phyloP scores from a whole-genome alignment of 805 yeast genomes.

The Candida broadrunensis region DNA sequence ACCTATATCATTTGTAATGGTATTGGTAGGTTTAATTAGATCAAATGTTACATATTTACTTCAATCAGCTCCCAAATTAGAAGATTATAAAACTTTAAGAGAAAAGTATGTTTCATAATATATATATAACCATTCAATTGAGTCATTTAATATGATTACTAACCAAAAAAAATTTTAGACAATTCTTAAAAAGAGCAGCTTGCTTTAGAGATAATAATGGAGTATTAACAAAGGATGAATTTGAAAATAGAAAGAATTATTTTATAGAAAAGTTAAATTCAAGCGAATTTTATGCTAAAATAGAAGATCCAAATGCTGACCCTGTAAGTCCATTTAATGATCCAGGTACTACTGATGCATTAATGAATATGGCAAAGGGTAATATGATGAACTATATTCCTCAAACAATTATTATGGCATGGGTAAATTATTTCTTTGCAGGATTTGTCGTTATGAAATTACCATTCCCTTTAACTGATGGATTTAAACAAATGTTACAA shows the following conservation, averaged over 20 bases:
- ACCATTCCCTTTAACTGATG: slow-evolving; percentile 87
- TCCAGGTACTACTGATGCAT: slow-evolving; percentile 65
- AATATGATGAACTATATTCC: slow-evolving; percentile 84
- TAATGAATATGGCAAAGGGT: slow-evolving; percentile 75
- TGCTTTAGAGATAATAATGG: slow-evolving; percentile 53
- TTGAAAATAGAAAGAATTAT: slow-evolving; percentile 49
- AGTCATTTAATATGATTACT: slow-evolving; percentile 5
- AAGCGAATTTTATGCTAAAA: slow-evolving; percentile 56
- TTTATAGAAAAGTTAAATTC: slow-evolving; percentile 47
- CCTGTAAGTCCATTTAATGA: slow-evolving; percentile 66
- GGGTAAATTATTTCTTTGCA: slow-evolving; percentile 91
- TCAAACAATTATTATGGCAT: slow-evolving; percentile 91
- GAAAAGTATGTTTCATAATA: slow-evolving; percentile 23
- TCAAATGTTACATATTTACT: slow-evolving; percentile 63
- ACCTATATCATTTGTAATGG: slow-evolving; percentile 89
- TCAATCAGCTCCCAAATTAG: slow-evolving; percentile 55
- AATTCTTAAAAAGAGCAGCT: slow-evolving; percentile 58
- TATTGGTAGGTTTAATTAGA: slow-evolving; percentile 77
- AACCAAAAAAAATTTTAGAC: slow-evolving; percentile 28
- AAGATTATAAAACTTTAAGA: slow-evolving; percentile 44
- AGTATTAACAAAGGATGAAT: slow-evolving; percentile 50
- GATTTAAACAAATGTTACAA: slow-evolving; percentile 91
- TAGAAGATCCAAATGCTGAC: slow-evolving; percentile 31
- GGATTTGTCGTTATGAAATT: slow-evolving; percentile 78
- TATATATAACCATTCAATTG: not conserved